Base-by-base conservation (phyloP, 768 basidiomycete genomes). In the Panaeolus cyanescens region DNA sequence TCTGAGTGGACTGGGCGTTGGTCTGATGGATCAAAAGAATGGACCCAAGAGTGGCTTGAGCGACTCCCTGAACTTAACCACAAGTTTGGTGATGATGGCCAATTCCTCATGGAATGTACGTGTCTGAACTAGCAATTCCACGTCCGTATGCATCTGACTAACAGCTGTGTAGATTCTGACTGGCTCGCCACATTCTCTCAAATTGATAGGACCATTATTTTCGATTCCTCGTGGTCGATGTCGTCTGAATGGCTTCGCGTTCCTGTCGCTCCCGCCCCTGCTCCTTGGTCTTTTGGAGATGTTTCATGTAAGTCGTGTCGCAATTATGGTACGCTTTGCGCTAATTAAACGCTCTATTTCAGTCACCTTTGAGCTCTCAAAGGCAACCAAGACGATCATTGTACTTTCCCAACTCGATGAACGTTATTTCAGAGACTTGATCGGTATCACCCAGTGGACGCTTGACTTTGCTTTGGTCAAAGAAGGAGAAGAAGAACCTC, bases 21-120 rank as follows among this genome's bases (percentile, higher is more conserved):
- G 84, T 79, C 79, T 1, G 84, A 85, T 64, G 84, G 85, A 0
- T 80, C 82, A 4, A 84, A 84, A 61, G 83, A 85, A 65, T 86
- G 85, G 85, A 83, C 78, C 1, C 59, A 62, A 8, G 83, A 85
- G 60, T 85, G 84, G 84, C 62, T 84, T 0, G 72, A 72, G 22
- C 68, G 75, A 3, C 73, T 85, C 4, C 71, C 76, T 0, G 69
- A 69, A 30, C 71, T 87, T 0, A 74, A 71, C 4, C 83, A 86
- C 68, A 59, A 68, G 1, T 86, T 86, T 60, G 84, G 84, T 1
- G 69, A 80, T 32, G 80, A 83, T 59, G 85, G 85, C 1, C 75
- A 83, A 57, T 86, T 86, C 59, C 73, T 86, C 17, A 85, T 85
- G 84, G 84, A 85, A 62, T 74, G 73, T 74, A 62, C 62, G 65